Conservation (phyloP, 306 rosid genomes). For the Spatholobus suberectus region DNA sequence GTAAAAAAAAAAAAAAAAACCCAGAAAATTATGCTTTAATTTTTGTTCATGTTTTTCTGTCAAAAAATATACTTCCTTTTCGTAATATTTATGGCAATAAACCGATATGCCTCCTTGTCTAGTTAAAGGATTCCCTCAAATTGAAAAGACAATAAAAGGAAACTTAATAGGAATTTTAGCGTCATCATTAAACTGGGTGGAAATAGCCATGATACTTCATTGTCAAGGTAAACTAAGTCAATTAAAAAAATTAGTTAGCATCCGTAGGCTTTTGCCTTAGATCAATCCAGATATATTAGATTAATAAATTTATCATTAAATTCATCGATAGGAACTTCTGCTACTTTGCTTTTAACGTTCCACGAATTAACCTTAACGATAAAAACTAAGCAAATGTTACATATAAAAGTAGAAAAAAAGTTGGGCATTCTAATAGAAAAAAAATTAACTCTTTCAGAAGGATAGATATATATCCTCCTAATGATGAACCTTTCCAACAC, state of each 20-base stretch:
- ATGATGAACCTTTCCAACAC: too few relatives aligned
- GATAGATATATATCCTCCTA: too few relatives aligned
- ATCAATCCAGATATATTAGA: background rate
- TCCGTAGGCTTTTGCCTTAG: background rate
- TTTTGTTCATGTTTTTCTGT: background rate
- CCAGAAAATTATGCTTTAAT: background rate
- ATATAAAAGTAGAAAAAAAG: background rate
- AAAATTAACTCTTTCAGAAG: background rate
- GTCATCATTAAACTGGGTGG: background rate
- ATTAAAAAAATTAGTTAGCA: background rate
- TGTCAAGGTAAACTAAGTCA: slow-evolving; percentile 34
- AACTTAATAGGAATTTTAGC: slow-evolving; percentile 8
- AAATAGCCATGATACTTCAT: slow-evolving; percentile 12
- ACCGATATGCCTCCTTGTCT: background rate
- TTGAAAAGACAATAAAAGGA: slow-evolving; percentile 10
- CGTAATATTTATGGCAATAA: background rate
- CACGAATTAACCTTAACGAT: background rate
- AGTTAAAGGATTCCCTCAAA: background rate
- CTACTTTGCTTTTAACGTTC: background rate
- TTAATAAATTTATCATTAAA: background rate
- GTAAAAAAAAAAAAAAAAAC: background rate
- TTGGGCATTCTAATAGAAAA: background rate
- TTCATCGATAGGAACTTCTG: background rate
- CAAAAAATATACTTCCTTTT: background rate
- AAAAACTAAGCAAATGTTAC: background rate